Base-by-base conservation (phyloP, 129 eudicot genomes). In the Cynara cardunculus region DNA sequence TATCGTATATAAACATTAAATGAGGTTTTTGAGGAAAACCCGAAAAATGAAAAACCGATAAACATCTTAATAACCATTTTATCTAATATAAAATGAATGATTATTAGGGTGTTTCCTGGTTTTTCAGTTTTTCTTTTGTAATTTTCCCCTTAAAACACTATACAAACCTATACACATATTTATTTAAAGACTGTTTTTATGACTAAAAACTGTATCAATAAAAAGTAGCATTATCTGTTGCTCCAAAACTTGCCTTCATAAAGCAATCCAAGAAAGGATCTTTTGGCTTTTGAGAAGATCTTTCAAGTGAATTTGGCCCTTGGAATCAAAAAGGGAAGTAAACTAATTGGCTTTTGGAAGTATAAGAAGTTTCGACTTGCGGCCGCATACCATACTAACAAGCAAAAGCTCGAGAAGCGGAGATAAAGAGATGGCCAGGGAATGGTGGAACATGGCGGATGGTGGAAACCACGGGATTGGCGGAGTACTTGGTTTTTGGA, bases 301-400 rank as follows among this genome's bases (percentile, higher is more conserved):
- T 32, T 62, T 74, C 77, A 67, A 73, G 78, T 66, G 24, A 84
- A 83, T 62, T 70, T 86, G 89, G 66, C 91, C 79, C 87, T 81
- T 86, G 79, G 83, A 35, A 65, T 74, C 72, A 79, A 84, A 53
- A 84, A 27, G 41, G 62, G 61, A 62, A 27, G 24, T 46, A 65
- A 21, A 24, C 44, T 68, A 79, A n/a, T 59, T 79, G 81, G 87
- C 80, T 78, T 83, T 83, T 78, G 79, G 68, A 41, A 56, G 67
- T 79, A 84, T 79, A 84, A 84, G 49, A 67, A 74, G 87, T 31
- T 39, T 68, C 27, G 14, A 16, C 53, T 71, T 37, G 35, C 8
- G 25, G 4, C 69, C 27, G 56, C 61, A 72, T 44, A 32, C 74
- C 39, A 56, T 37, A 53, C 32, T 9, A 26, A 3, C 32, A 35